Conservation (phyloP, 2,329 filamentous ascomycete species). For the Sordariomycetes sp. region DNA sequence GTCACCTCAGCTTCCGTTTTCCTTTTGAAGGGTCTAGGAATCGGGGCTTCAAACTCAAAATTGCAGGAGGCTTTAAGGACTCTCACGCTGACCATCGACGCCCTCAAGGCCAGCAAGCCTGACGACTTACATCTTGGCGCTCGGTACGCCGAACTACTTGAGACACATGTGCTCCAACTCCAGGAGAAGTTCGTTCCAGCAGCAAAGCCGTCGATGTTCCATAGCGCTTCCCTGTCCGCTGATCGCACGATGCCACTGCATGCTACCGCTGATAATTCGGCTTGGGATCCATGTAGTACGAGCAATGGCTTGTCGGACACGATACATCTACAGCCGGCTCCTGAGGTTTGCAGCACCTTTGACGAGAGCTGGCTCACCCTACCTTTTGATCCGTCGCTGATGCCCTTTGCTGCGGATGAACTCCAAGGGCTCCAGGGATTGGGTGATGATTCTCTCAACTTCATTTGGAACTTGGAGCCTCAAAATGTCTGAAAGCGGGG, state of each 20-base stretch:
- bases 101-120: neutral
- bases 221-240: neutral
- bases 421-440: neutral
- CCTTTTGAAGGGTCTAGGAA: constrained; percentile 27
- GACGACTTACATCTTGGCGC: constrained; percentile 1
- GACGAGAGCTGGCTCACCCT: neutral
- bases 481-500: too few relatives aligned
- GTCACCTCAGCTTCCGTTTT: constrained; percentile 47
- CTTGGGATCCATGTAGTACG: neutral
- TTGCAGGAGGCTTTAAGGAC: constrained; percentile 5
- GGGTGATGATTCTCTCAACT: neutral
- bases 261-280: neutral
- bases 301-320: neutral
- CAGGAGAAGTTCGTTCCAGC: neutral
- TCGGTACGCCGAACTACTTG: neutral
- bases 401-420: neutral
- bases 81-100: neutral
- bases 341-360: neutral
- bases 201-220: neutral
- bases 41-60: constrained; percentile 7
- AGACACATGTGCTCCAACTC: neutral
- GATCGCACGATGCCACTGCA: neutral
- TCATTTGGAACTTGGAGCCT: neutral
- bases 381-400: constrained; percentile 1
- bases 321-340: too few relatives aligned